A percentile compares a stretch with the other conserved stretches of the same genome.
These are phyloP conservation scores for Trapa incisa DNA, from an alignment of 345 rosid species.

Conservation along the genomic window DNA sequence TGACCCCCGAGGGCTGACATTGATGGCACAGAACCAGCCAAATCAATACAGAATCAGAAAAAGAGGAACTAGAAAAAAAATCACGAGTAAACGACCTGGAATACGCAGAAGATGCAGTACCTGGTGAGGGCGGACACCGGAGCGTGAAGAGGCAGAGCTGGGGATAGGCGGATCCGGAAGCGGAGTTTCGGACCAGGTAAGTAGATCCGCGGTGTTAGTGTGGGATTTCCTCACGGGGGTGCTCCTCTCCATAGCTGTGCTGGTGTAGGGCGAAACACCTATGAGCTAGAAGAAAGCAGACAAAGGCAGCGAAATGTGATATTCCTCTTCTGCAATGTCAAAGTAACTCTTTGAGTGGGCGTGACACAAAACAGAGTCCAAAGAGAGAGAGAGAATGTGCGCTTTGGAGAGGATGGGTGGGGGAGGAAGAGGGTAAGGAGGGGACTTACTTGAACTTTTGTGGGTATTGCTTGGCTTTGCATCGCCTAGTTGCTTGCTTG, in stretches of 20 bases:
- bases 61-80: neutral
- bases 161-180: conserved; percentile 30
- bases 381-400: neutral
- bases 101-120: conserved; percentile 14
- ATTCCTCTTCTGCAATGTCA: neutral
- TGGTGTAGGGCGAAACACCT: neutral
- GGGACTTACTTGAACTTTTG: neutral
- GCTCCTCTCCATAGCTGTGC: conserved; percentile 48
- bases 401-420: too few relatives aligned
- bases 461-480: neutral
- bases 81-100: too few relatives aligned
- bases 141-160: conserved; percentile 40
- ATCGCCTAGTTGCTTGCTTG: neutral
- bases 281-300: neutral
- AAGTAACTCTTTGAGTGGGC: neutral
- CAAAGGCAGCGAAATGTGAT: too few relatives aligned
- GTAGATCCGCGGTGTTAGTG: conserved; percentile 82
- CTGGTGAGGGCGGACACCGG: conserved; percentile 54
- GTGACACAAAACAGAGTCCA: neutral
- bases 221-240: conserved; percentile 78
- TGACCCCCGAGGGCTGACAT: conserved; percentile 83
- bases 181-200: conserved; percentile 69
- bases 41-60: neutral
- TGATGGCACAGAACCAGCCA: conserved; percentile 1
- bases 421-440: neutral